Base-by-base conservation (phyloP, 768 basidiomycete species). In the Rhodotorula diobovata region DNA sequence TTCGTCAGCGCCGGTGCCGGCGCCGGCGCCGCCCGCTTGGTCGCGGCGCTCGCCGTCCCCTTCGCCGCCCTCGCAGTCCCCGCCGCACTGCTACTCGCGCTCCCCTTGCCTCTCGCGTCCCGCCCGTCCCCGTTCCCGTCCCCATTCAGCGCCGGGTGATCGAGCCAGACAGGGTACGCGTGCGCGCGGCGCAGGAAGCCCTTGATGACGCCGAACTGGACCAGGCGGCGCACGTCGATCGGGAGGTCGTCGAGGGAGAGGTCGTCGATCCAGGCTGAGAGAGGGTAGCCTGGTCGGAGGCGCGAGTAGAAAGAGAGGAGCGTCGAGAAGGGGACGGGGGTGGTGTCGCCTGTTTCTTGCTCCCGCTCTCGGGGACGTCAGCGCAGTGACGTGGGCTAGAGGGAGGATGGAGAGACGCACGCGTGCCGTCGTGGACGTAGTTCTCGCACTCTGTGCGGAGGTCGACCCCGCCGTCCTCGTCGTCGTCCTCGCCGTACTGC, bases 121-220 rank as follows among this genome's bases (percentile, higher is more conserved):
- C n/a, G n/a, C n/a, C n/a, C n/a, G n/a, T n/a, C n/a, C n/a, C n/a
- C n/a, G n/a, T n/a, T n/a, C n/a, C n/a, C n/a, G n/a, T n/a, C n/a
- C n/a, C n/a, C n/a, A n/a, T 53, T 71, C 62, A 72, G 78, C 18
- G 43, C n/a, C 15, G 72, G 72, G 66, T 76, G 76, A 34, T 76
- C 77, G 50, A 77, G 67, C 70, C 90, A 85, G 55, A 94, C 82
- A 0, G 95, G 96, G 84, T 89, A 98, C n/a, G 93, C 87, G 78
- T 96, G 91, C 0, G 97, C 89, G 53, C 96, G 85, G 21, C 92
- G 88, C 25, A 99, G 84, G 79, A 98, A 98, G 0, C 94, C 95
- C 88, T 99, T 99, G 82, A 99, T 95, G 34, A 98, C 90, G 11
- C 96, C 96, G 77, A 98, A 99, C 71, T 90, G 93, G 28, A 92